phyloP scores from a whole-genome alignment of 208 protist species.

The Acanthamoeba lenticulata region DNA sequence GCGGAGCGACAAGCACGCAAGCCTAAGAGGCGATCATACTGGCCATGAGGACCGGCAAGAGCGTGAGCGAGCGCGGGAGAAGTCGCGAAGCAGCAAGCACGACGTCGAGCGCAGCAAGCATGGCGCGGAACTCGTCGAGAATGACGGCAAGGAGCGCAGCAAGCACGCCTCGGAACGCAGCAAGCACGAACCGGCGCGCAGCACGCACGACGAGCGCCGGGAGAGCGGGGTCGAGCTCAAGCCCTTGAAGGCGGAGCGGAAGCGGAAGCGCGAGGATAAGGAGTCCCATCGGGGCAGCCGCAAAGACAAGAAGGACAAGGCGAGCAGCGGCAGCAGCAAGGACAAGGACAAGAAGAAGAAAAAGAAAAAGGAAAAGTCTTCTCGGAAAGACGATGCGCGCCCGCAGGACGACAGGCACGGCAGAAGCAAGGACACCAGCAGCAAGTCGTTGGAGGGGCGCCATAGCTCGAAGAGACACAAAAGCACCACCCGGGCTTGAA shows the following conservation, averaged over 20 bases:
- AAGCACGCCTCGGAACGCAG: not conserved
- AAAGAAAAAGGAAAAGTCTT: not conserved
- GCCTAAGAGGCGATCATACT: not conserved
- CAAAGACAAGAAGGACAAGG: not conserved
- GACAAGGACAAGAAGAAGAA: not conserved
- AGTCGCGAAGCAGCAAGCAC: not conserved
- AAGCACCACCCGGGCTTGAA: too few species aligned
- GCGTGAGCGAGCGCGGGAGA: not conserved
- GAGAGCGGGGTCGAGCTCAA: not conserved
- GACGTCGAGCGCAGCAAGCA: not conserved
- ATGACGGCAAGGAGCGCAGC: not conserved
- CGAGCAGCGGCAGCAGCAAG: not conserved
- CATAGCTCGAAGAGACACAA: too few species aligned
- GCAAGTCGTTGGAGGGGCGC: too few species aligned
- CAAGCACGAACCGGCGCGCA: not conserved
- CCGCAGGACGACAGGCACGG: not conserved
- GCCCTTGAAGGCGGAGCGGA: not conserved
- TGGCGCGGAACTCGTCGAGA: not conserved
- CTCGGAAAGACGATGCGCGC: not conserved
- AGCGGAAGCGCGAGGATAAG: constrained; percentile 9
- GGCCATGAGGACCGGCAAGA: not conserved
- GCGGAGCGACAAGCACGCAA: not conserved
- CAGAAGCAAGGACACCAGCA: not conserved
- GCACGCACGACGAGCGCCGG: not conserved
- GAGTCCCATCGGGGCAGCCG: not conserved